Percentiles rank a stretch among this genome's conserved stretches.
Evolutionary conservation across 176 grass and related monocot species (phyloP).

Genomic region (Canna indica): DNA sequence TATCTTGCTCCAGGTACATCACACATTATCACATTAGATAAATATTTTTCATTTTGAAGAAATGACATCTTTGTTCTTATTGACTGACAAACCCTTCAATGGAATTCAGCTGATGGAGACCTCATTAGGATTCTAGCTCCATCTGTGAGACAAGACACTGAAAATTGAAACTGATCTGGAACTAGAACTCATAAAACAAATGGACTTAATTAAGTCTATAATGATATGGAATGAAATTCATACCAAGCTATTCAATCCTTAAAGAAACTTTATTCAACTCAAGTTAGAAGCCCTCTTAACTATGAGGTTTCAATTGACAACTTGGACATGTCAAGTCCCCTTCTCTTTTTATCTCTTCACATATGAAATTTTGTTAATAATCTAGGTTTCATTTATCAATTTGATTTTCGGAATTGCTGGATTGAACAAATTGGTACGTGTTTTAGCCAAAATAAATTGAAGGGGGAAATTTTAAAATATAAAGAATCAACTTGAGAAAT

Average conservation of each 20-base stretch:
- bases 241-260: too few relatives aligned
- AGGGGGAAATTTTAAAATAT: neutral
- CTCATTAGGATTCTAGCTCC: too few relatives aligned
- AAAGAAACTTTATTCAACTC: too few relatives aligned
- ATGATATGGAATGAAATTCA: too few relatives aligned
- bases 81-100: too few relatives aligned
- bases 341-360: neutral
- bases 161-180: too few relatives aligned
- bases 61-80: neutral
- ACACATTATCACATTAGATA: neutral
- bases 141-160: too few relatives aligned
- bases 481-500: neutral
- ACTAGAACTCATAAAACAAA: too few relatives aligned
- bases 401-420: neutral
- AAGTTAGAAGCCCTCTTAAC: too few relatives aligned
- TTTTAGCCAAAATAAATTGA: neutral
- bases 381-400: neutral
- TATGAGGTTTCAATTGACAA: neutral
- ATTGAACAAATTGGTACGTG: neutral
- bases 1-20: conserved; percentile 94
- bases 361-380: neutral
- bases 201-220: too few relatives aligned
- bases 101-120: too few relatives aligned
- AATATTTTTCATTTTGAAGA: conserved; percentile 2
- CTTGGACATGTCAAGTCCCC: neutral